These are phyloP conservation scores for Pseudogymnoascus pannorum DNA, from an alignment of 2,329 filamentous ascomycete species.

Conservation along the genomic window DNA sequence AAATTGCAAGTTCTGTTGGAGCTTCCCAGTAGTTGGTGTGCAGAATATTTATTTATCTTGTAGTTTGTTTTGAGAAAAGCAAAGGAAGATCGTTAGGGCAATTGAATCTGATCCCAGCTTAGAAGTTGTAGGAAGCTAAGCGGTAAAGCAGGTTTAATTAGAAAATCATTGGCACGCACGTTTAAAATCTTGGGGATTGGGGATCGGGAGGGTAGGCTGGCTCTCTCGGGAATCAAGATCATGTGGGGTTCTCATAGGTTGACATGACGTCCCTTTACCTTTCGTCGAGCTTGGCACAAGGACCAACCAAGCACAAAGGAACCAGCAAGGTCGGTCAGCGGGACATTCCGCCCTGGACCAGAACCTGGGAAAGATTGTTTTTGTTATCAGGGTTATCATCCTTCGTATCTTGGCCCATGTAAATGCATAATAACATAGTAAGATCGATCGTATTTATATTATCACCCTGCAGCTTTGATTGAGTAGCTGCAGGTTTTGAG, in stretches of 20 bases:
- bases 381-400: background rate
- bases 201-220: background rate
- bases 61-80: no score
- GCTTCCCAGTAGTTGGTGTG: no score
- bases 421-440: background rate
- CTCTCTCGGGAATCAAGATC: background rate
- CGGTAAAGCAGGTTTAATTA: no score
- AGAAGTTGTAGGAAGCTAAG: background rate
- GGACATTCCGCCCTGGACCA: background rate
- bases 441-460: background rate
- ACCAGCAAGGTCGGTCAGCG: background rate
- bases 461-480: background rate
- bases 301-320: background rate
- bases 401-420: background rate
- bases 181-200: background rate
- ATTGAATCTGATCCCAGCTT: background rate
- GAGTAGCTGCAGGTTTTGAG: background rate
- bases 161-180: background rate
- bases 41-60: no score
- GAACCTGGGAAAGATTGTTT: background rate
- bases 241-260: background rate
- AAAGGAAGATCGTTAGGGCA: background rate
- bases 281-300: background rate
- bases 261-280: background rate
- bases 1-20: no score